phyloP scores from a whole-genome alignment of 2,329 filamentous ascomycete genomes.

The Xylaria arbuscula region DNA sequence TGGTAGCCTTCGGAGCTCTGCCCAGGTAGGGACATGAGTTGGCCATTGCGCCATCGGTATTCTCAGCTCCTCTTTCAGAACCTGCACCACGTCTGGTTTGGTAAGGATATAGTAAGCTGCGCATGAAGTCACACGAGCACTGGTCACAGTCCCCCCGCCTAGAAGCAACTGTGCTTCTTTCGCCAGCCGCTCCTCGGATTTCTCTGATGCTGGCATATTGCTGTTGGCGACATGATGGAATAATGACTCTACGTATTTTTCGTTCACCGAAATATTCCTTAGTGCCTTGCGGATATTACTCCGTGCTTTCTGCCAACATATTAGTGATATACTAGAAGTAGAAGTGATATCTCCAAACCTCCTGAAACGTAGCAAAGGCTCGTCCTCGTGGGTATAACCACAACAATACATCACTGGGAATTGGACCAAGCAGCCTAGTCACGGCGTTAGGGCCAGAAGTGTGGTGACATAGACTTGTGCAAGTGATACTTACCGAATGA shows the following conservation, averaged over 20 bases:
- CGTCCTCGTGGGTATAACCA: constrained; percentile 34
- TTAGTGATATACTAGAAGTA: constrained; percentile 4
- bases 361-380: constrained; percentile 31
- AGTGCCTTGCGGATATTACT: constrained; percentile 39
- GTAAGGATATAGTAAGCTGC: constrained; percentile 43
- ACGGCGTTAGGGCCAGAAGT: background rate
- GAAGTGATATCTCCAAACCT: constrained; percentile 12
- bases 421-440: constrained; percentile 35
- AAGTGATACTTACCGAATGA: constrained; percentile 35
- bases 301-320: constrained; percentile 37
- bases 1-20: constrained; percentile 50
- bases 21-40: constrained; percentile 40
- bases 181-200: constrained; percentile 41
- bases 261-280: constrained; percentile 17
- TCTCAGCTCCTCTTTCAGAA: constrained; percentile 44
- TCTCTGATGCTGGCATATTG: constrained; percentile 47
- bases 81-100: constrained; percentile 21
- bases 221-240: constrained; percentile 48
- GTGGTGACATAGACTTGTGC: background rate
- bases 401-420: constrained; percentile 30
- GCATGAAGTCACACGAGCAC: constrained; percentile 42
- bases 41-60: constrained; percentile 42
- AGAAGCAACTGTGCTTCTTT: constrained; percentile 47
- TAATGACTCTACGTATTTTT: constrained; percentile 40
- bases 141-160: constrained; percentile 49